Percentiles rank a stretch among this genome's conserved stretches.
Conservation (phyloP, 78 protist genomes). For the Dictyostelium brefeldianum region DNA sequence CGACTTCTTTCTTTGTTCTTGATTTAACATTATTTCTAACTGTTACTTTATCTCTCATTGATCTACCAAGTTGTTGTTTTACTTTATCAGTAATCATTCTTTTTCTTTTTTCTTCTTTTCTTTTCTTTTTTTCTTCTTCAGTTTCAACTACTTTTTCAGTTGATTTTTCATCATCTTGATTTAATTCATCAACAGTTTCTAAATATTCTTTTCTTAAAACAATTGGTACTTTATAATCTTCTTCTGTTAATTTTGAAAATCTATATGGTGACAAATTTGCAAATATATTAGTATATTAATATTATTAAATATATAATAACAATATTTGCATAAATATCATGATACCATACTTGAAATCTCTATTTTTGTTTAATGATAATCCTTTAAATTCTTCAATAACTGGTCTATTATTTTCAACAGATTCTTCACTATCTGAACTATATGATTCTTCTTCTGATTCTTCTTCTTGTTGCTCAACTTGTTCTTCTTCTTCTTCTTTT, state of each 20-base stretch:
- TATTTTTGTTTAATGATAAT: conserved; percentile 36
- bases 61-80: conserved; percentile 28
- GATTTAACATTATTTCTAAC: conserved; percentile 63
- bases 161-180: neutral
- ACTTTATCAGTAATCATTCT: conserved; percentile 19
- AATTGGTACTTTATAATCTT: conserved; percentile 39
- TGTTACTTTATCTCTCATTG: neutral
- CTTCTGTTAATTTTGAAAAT: conserved; percentile 25
- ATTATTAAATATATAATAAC: too few species aligned
- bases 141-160: neutral
- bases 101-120: conserved; percentile 28
- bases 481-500: neutral
- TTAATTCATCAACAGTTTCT: conserved; percentile 23
- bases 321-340: too few species aligned
- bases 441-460: conserved; percentile 6
- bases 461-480: neutral
- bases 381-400: conserved; percentile 33
- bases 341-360: conserved; percentile 42
- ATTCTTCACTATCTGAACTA: conserved; percentile 16
- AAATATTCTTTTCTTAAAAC: conserved; percentile 58
- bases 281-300: too few species aligned
- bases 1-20: conserved; percentile 38
- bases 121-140: conserved; percentile 8
- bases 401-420: neutral
- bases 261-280: too few species aligned